Base-by-base conservation (phyloP, 2,329 filamentous ascomycete species). In the Sporothrix dimorphospora region DNA sequence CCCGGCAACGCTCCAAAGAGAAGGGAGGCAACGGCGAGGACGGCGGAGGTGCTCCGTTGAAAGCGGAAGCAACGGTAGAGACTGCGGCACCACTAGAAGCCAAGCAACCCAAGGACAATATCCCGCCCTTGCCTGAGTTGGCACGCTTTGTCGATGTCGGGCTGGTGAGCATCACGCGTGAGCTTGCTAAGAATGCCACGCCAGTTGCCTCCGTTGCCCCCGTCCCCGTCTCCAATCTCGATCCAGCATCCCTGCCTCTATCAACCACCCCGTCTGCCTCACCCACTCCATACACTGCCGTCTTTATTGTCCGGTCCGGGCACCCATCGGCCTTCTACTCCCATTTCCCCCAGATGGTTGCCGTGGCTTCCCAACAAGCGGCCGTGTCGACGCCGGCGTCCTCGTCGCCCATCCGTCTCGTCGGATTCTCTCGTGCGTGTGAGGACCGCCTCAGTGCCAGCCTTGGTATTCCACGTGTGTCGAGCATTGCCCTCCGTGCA, bases 391-490 rank as follows among this genome's bases (percentile, higher is more conserved):
- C 45, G 8, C 21, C 69, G 16, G 19, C 72, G 30, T 34, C 72
- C 11, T 5, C 24, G 1, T 5, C 24, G 1, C 80, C 83, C 3
- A 87, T 86, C 11, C 85, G 87, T 27, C 83, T 93, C 2, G 84
- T 94, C 2, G 86, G 88, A 0, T 85, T 93, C 63, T 89, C 90
- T 0, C 88, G 86, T 69, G 81, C 85, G 0, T 87, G 85, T 67
- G 90, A 90, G 61, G 82, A 87, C 19, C 85, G 85, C 14, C 80
- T 94, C 19, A 87, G 87, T 65, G 79, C 81, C 40, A 84, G 84
- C 24, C 82, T 93, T 3, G 87, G 87, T 1, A 83, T 93, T 11
- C 88, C 89, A 0, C 85, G 90, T 45, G 89, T 89, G 0, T 91
- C 90, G 1, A 89, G 89, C 27, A 81, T 94, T 42, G 91, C 86